Percentiles rank a stretch among this genome's conserved stretches.
Evolutionary conservation across 1,284 basidiomycete genomes (phyloP).

Genomic region (Boletus smithii): DNA sequence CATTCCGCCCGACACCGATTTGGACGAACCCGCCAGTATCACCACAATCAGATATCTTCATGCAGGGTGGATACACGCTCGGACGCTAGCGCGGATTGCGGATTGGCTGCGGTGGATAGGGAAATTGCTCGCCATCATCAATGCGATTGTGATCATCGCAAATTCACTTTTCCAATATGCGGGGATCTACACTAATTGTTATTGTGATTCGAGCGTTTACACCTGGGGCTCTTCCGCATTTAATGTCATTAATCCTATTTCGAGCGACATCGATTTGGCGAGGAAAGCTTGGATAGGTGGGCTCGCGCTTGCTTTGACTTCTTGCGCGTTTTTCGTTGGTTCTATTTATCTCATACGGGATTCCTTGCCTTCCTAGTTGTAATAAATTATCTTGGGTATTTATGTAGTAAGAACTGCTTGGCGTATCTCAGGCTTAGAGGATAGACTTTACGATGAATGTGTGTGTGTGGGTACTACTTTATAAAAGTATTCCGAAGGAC

Average conservation of each 20-base stretch:
- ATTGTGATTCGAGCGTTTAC: conserved; percentile 21
- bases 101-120: conserved; percentile 24
- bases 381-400: no score
- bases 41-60: not conserved
- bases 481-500: no score
- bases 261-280: conserved; percentile 6
- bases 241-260: conserved; percentile 4
- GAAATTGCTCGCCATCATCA: conserved; percentile 23
- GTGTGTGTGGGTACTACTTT: no score
- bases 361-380: conserved; percentile 5
- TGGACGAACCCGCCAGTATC: not conserved
- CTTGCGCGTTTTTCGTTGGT: conserved; percentile 17
- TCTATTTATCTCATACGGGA: conserved; percentile 23
- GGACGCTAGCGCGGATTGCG: conserved; percentile 1
- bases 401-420: not conserved
- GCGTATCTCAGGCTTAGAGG: not conserved
- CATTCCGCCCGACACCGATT: not conserved
- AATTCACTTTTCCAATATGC: conserved; percentile 24
- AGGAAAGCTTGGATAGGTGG: conserved; percentile 20
- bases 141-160: conserved; percentile 21
- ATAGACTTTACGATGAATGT: no score
- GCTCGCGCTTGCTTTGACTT: conserved; percentile 11
- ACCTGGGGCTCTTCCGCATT: conserved; percentile 13
- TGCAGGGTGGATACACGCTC: not conserved
- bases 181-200: conserved; percentile 23